phyloP scores from a whole-genome alignment of 805 yeast genomes.

The Candida caryicola region DNA sequence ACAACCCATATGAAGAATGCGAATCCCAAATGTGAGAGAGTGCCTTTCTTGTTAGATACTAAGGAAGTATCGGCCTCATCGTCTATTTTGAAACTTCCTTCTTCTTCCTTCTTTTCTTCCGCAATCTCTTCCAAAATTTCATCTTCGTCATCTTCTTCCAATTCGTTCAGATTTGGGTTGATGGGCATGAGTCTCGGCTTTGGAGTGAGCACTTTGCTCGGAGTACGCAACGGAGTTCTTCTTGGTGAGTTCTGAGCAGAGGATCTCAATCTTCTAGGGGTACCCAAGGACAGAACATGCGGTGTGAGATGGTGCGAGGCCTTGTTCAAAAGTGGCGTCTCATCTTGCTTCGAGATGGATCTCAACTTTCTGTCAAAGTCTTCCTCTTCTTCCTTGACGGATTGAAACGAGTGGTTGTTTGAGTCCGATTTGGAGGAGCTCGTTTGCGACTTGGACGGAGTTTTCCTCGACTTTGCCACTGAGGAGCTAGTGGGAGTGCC shows the following conservation, averaged over 20 bases:
- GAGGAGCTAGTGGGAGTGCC: no score
- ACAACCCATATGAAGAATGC: slow-evolving; percentile 18
- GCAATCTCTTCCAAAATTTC: slow-evolving; percentile 9
- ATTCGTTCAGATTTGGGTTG: slow-evolving; percentile 10
- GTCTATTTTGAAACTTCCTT: not conserved
- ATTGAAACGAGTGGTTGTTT: slow-evolving; percentile 1
- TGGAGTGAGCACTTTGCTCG: slow-evolving; percentile 7
- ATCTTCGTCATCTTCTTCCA: slow-evolving; percentile 9
- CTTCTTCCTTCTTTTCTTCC: slow-evolving; percentile 2
- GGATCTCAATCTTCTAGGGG: slow-evolving; percentile 9
- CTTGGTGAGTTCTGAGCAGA: slow-evolving; percentile 10
- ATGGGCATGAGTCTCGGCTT: slow-evolving; percentile 14
- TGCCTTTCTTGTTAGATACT: not conserved
- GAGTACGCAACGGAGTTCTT: slow-evolving; percentile 3
- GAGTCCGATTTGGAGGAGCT: not conserved
- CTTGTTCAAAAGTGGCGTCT: no score
- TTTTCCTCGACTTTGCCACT: not conserved
- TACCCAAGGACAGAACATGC: no score
- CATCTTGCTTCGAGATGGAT: slow-evolving; percentile 13
- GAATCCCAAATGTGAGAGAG: slow-evolving; percentile 3
- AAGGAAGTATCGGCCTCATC: not conserved
- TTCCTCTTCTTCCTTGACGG: slow-evolving; percentile 21
- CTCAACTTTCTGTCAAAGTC: slow-evolving; percentile 23
- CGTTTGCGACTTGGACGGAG: slow-evolving; percentile 1
- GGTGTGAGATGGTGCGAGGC: no score